Percentiles rank a stretch among this genome's conserved stretches.
These are phyloP conservation scores for Russula virescens DNA, from an alignment of 768 basidiomycete species.

Conservation along the genomic window DNA sequence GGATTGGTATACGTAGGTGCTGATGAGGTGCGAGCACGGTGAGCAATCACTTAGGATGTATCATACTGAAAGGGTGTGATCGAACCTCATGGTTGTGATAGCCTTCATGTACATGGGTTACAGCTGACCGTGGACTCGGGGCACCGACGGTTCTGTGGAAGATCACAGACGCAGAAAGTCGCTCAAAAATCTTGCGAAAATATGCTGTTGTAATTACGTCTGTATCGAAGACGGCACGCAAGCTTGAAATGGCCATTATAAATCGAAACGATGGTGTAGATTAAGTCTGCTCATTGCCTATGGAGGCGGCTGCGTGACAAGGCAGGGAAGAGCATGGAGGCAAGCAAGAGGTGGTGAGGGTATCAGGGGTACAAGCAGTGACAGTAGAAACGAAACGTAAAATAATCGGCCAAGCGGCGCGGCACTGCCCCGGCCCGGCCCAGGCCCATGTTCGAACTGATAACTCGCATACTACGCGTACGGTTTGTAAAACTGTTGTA, in stretches of 20 bases:
- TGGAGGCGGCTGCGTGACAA: neutral
- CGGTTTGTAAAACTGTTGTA: too few species aligned
- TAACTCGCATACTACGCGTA: too few species aligned
- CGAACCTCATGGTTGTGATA: conserved; percentile 63
- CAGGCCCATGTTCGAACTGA: too few species aligned
- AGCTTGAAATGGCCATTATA: conserved; percentile 53
- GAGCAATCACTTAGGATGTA: neutral
- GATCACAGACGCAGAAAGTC: conserved; percentile 47
- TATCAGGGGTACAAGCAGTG: too few species aligned
- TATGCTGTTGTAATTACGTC: conserved; percentile 62
- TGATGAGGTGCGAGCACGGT: conserved; percentile 42
- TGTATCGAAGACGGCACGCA: conserved; percentile 58
- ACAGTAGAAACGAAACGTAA: too few species aligned
- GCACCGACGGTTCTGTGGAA: neutral
- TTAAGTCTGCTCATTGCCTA: conserved; percentile 49
- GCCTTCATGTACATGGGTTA: conserved; percentile 66
- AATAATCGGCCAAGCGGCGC: too few species aligned
- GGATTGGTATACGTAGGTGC: conserved; percentile 55
- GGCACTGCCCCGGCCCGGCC: too few species aligned
- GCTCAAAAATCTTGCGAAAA: conserved; percentile 62
- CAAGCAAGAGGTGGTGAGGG: too few species aligned
- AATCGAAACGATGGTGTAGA: conserved; percentile 67
- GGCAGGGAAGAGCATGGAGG: too few species aligned
- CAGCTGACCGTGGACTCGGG: conserved; percentile 37
- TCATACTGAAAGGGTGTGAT: neutral